Conservation (phyloP, 2,329 filamentous ascomycete genomes). For the Zasmidium citrigriseum region DNA sequence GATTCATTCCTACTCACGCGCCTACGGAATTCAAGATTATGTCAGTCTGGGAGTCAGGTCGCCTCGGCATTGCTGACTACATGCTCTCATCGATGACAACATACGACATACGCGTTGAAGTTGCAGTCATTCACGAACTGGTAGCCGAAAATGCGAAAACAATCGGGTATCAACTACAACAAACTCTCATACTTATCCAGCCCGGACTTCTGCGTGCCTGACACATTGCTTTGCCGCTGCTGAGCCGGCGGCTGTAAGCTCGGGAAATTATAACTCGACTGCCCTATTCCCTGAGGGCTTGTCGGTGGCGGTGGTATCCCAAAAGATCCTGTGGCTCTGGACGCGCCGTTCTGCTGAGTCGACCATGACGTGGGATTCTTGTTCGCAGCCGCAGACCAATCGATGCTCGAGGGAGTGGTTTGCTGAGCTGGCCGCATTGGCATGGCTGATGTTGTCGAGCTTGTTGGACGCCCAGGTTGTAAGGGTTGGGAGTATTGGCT, state of each 20-base stretch:
- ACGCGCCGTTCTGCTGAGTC: slow-evolving; percentile 10
- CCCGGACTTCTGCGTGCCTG: slow-evolving; percentile 38
- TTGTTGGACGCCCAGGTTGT: slow-evolving; percentile 37
- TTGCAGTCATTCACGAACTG: too few species aligned
- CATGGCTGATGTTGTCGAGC: slow-evolving; percentile 26
- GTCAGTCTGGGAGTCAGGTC: not conserved
- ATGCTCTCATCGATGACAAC: not conserved
- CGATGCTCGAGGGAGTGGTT: slow-evolving; percentile 40
- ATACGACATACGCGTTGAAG: not conserved
- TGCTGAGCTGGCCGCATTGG: slow-evolving; percentile 34
- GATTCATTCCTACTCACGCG: not conserved
- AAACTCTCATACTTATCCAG: slow-evolving; percentile 70
- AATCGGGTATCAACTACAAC: slow-evolving; percentile 42
- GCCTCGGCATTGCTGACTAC: not conserved
- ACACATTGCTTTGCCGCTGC: slow-evolving; percentile 30
- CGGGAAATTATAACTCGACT: slow-evolving; percentile 40
- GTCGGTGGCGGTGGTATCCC: slow-evolving; percentile 33
- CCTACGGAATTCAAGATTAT: not conserved
- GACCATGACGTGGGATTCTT: slow-evolving; percentile 16
- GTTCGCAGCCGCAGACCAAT: slow-evolving; percentile 51
- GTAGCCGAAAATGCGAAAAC: too few species aligned
- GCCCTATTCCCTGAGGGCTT: slow-evolving; percentile 36
- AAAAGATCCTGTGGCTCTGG: slow-evolving; percentile 18
- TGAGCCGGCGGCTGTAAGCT: slow-evolving; percentile 39
- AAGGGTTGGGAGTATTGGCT: slow-evolving; percentile 42